These are phyloP conservation scores for Ophiognomonia clavigignenti-juglandacearum DNA, from an alignment of 2,329 filamentous ascomycete species.

Conservation along the genomic window DNA sequence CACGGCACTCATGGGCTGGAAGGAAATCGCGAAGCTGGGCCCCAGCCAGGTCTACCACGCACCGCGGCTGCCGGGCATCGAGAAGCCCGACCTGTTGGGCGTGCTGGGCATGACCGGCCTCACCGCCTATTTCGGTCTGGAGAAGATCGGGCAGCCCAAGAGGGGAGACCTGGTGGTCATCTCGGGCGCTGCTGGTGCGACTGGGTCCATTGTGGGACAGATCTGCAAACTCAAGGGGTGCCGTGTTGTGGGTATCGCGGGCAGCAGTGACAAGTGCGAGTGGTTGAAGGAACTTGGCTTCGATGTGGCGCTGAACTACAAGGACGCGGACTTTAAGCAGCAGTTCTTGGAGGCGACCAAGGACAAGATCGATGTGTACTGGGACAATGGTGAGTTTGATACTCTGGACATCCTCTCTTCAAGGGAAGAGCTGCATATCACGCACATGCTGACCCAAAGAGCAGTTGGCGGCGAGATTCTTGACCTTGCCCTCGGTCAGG, in stretches of 20 bases:
- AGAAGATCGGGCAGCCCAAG: conserved; percentile 57
- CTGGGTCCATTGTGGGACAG: conserved; percentile 61
- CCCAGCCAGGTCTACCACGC: conserved; percentile 34
- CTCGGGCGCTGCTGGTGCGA: conserved; percentile 62
- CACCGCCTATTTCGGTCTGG: conserved; percentile 63
- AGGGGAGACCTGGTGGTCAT: conserved; percentile 63
- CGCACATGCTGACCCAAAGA: not conserved
- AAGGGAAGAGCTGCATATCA: not conserved
- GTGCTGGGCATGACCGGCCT: conserved; percentile 56
- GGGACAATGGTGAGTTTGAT: conserved; percentile 50
- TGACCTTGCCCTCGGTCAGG: conserved; percentile 59
- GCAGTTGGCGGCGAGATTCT: conserved; percentile 65
- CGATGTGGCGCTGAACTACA: conserved; percentile 66
- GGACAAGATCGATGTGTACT: conserved; percentile 61
- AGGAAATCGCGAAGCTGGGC: conserved; percentile 47
- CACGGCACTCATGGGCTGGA: conserved; percentile 47
- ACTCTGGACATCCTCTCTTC: too few relatives aligned
- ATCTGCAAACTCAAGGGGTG: conserved; percentile 61
- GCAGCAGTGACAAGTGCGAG: conserved; percentile 50
- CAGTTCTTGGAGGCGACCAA: conserved; percentile 55
- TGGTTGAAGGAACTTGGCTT: conserved; percentile 63
- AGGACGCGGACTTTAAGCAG: conserved; percentile 54
- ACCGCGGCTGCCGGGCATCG: conserved; percentile 21
- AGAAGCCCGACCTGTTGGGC: conserved; percentile 47
- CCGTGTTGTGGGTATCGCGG: conserved; percentile 50